Evolutionary conservation across 2,329 filamentous ascomycete species (phyloP).

Genomic region (Hyphodiscus sp.): DNA sequence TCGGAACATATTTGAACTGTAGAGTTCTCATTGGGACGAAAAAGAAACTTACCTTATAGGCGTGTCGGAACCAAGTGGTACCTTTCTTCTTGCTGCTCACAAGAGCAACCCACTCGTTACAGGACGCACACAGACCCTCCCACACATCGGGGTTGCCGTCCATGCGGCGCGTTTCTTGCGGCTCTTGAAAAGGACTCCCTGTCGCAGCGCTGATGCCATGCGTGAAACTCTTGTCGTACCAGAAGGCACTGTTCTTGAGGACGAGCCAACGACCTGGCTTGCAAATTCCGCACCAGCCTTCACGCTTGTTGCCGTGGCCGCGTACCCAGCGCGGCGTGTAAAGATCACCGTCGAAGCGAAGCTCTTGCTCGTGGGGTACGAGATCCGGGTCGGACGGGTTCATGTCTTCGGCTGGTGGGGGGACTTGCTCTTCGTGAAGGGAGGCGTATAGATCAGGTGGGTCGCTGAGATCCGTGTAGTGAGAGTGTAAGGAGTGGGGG

Average conservation of each 20-base stretch:
- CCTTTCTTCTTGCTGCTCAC: constrained; percentile 87
- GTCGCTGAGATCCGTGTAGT: constrained; percentile 68
- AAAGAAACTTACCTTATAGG: constrained; percentile 63
- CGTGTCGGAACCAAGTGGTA: constrained; percentile 87
- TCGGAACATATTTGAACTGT: not conserved
- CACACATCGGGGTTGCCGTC: constrained; percentile 76
- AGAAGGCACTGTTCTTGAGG: constrained; percentile 84
- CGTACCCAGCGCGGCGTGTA: constrained; percentile 82
- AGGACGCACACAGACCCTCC: constrained; percentile 73
- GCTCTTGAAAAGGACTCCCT: constrained; percentile 70
- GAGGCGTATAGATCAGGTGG: constrained; percentile 74
- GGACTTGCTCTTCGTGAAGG: constrained; percentile 64
- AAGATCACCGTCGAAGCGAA: constrained; percentile 73
- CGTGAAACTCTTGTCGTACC: constrained; percentile 89
- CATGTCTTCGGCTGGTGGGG: constrained; percentile 75
- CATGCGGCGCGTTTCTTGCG: constrained; percentile 67
- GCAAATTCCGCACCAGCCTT: constrained; percentile 86
- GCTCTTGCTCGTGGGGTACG: constrained; percentile 69
- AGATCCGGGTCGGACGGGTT: constrained; percentile 70
- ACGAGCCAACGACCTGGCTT: constrained; percentile 82
- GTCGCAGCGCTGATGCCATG: constrained; percentile 82
- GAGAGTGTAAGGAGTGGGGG: constrained; percentile 57
- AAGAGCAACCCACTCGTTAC: constrained; percentile 73
- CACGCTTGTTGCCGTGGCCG: constrained; percentile 79
- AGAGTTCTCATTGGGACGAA: no score